A percentile compares a stretch with the other conserved stretches of the same genome.
phyloP scores from a whole-genome alignment of 1,284 basidiomycete genomes.

The Puccinia coronata region DNA sequence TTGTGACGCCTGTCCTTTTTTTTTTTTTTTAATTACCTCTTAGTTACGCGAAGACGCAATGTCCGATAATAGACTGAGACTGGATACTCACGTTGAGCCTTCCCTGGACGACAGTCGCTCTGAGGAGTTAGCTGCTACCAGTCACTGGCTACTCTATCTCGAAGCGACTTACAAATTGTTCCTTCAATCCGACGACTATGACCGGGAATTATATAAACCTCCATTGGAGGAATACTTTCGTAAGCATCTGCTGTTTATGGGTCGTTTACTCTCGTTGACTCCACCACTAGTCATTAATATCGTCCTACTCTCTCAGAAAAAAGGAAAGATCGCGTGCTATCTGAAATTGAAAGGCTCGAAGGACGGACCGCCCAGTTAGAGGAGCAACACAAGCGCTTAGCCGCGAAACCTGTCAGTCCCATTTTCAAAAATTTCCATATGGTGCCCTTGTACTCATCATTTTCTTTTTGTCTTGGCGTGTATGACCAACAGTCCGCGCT shows the following conservation, averaged over 20 bases:
- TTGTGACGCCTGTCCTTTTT: no score
- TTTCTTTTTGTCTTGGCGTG: neutral
- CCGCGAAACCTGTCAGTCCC: constrained; percentile 22
- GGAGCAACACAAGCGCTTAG: constrained; percentile 10
- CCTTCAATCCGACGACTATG: constrained; percentile 45
- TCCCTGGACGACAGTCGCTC: constrained; percentile 21
- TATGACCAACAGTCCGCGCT: constrained; percentile 19
- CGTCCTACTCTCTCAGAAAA: constrained; percentile 14
- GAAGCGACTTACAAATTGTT: constrained; percentile 38
- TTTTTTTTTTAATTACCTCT: no score
- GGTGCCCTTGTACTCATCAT: no score
- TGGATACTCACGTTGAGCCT: constrained; percentile 34
- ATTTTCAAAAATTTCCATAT: neutral
- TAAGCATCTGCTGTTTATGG: neutral
- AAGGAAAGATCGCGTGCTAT: constrained; percentile 25
- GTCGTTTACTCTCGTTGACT: neutral
- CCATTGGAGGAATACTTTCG: constrained; percentile 46
- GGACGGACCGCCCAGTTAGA: neutral
- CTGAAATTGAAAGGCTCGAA: constrained; percentile 39
- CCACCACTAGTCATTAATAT: neutral
- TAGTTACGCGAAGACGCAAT: constrained; percentile 44
- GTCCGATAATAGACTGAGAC: constrained; percentile 10
- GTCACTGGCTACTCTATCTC: constrained; percentile 42
- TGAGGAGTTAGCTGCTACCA: constrained; percentile 25
- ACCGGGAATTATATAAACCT: constrained; percentile 34